Base-by-base conservation (phyloP, 768 basidiomycete genomes). In the Hypsizygus marmoreus region DNA sequence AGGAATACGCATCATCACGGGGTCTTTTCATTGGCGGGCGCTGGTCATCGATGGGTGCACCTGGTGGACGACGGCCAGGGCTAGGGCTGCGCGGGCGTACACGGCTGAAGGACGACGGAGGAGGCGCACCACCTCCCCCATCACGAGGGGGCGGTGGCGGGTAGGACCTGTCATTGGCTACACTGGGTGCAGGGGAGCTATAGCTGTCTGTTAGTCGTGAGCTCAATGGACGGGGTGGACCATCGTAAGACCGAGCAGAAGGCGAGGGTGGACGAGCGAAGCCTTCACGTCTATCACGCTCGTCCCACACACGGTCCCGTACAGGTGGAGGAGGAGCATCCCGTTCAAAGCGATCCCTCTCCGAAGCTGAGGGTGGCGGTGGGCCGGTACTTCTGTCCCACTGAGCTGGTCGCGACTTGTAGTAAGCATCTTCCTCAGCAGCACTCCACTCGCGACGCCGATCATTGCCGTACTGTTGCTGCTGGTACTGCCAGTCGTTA, bases 1-100 rank as follows among this genome's bases (percentile, higher is more conserved):
- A 44, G 14, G 58, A 50, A 22, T 68, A 69, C 3, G 33, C 51
- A 23, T 79, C 77, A n/a, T 77, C 77, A 2, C 77, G 67, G 1
- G 64, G 31, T 26, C 78, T 65, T 43, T 79, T 79, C 36, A 69
- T 23, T 2, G 76, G 74, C 6, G 77, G 77, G 17, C 76, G 66
- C 17, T 62, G 17, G 33, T 75, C 76, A 17, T 73, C 75, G 1
- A 62, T 51, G 8, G 62, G 45, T 3, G 51, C 56, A 11, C 58
- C 64, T 0, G 61, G 65, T 22, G 65, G 56, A 11, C 75, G 59
- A 24, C 69, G 59, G 2, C 65, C 49, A 25, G 71, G 71, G 57
- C 74, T 79, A 4, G 73, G 68, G 47, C 77, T 79, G 31, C 75
- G 67, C 9, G 53, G 67, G n/a, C 77, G 69, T 16, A 76, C 67